Percentiles rank a stretch among this genome's conserved stretches.
phyloP scores from a whole-genome alignment of 805 yeast species.

The Lachancea cidri region DNA sequence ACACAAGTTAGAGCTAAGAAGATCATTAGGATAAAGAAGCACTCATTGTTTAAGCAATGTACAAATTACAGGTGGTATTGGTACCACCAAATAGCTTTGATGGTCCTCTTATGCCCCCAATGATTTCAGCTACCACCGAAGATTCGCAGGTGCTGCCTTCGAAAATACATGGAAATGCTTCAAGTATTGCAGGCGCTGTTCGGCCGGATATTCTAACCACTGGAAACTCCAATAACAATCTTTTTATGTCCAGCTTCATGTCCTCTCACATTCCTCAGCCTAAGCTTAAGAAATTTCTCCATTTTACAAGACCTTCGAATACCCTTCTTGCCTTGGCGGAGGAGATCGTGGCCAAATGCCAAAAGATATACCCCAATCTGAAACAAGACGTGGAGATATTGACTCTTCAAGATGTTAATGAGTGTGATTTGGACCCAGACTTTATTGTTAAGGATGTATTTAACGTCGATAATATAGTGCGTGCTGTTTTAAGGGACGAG shows the following conservation, averaged over 20 bases:
- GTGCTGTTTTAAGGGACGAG: conserved; percentile 39
- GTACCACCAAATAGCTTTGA: conserved; percentile 37
- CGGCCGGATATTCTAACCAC: conserved; percentile 3
- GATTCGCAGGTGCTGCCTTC: conserved; percentile 24
- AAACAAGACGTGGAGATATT: conserved; percentile 49
- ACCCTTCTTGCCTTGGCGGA: conserved; percentile 45
- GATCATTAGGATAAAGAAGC: not conserved
- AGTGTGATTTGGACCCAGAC: conserved; percentile 79
- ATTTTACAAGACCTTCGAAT: conserved; percentile 48
- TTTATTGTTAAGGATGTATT: conserved; percentile 62
- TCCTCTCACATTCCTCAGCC: conserved; percentile 22
- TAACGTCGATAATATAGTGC: conserved; percentile 42
- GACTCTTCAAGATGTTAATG: conserved; percentile 60
- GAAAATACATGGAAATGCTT: conserved; percentile 5
- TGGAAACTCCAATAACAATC: conserved; percentile 8
- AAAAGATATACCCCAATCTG: conserved; percentile 56
- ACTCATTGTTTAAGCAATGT: conserved; percentile 25
- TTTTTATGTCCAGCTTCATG: conserved; percentile 14
- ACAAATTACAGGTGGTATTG: conserved; percentile 41
- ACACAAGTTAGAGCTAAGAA: not conserved
- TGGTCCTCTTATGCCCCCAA: conserved; percentile 17
- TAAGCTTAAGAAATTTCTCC: conserved; percentile 51
- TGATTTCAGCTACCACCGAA: conserved; percentile 18
- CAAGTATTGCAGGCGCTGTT: conserved; percentile 4
- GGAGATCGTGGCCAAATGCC: conserved; percentile 52